A percentile compares a stretch with the other conserved stretches of the same genome.
Conservation (phyloP, 1,284 basidiomycete species). For the Trametes versicolor region DNA sequence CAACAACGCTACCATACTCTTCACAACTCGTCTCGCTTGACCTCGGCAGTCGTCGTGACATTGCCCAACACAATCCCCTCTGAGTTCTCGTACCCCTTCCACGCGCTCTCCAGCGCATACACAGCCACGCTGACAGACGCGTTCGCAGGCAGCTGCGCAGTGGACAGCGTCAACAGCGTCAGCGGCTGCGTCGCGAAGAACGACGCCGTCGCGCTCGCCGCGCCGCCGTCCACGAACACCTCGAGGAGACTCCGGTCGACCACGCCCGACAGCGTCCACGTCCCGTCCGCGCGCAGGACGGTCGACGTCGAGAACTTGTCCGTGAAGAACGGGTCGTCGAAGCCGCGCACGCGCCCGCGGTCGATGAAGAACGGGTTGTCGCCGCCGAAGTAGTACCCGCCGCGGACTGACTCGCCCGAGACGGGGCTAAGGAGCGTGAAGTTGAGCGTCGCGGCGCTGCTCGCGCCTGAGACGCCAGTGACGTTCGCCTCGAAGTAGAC, state of each 20-base stretch:
- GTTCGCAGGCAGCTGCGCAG: constrained; percentile 9
- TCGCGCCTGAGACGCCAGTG: constrained; percentile 9
- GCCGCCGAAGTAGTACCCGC: constrained; percentile 25
- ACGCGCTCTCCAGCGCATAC: constrained; percentile 21
- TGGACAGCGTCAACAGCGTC: constrained; percentile 16
- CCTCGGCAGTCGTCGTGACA: neutral
- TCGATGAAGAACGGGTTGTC: constrained; percentile 24
- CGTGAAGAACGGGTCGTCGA: constrained; percentile 28
- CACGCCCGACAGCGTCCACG: constrained; percentile 24
- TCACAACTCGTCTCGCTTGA: constrained; percentile 13
- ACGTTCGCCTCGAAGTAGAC: constrained; percentile 25
- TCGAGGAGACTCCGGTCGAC: constrained; percentile 30
- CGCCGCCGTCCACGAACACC: constrained; percentile 31
- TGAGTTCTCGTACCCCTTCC: constrained; percentile 8
- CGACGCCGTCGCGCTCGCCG: constrained; percentile 24
- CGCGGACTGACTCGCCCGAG: constrained; percentile 27
- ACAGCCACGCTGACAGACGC: constrained; percentile 22
- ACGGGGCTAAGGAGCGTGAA: constrained; percentile 20
- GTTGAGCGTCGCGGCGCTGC: constrained; percentile 21
- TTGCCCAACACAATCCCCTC: constrained; percentile 7
- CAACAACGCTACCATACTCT: too few relatives aligned
- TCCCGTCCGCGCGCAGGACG: constrained; percentile 20
- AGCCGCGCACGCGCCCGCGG: constrained; percentile 24
- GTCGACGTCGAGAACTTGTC: constrained; percentile 23
- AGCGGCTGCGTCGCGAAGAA: constrained; percentile 28